These are phyloP conservation scores for Botrytis elliptica DNA, from an alignment of 2,329 filamentous ascomycete species.

Conservation along the genomic window DNA sequence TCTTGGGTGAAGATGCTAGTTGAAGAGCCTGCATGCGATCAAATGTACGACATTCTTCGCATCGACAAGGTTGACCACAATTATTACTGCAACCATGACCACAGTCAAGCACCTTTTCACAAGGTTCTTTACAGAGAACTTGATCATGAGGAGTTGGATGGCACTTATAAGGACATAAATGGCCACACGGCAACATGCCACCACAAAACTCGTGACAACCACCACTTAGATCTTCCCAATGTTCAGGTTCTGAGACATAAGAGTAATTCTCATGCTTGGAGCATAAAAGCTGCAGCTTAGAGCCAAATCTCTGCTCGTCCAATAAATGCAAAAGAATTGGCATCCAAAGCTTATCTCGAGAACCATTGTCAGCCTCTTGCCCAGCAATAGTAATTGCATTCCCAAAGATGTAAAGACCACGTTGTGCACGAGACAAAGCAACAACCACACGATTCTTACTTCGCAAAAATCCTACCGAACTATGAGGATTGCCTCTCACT, in stretches of 20 bases:
- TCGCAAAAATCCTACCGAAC: conserved; percentile 70
- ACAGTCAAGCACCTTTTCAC: conserved; percentile 29
- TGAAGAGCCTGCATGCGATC: background rate
- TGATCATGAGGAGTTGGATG: conserved; percentile 35
- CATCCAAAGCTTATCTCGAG: conserved; percentile 34
- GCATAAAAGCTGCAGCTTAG: conserved; percentile 60
- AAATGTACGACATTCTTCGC: conserved; percentile 28
- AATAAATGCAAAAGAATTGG: conserved; percentile 44
- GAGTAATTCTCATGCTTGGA: conserved; percentile 54
- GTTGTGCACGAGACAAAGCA: conserved; percentile 65
- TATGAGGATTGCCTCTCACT: conserved; percentile 63
- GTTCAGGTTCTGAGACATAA: conserved; percentile 51
- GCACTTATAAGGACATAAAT: conserved; percentile 35
- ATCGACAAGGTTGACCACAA: conserved; percentile 34
- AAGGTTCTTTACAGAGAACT: conserved; percentile 33
- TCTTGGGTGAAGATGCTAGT: background rate
- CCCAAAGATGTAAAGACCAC: conserved; percentile 83
- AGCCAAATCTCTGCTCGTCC: conserved; percentile 41
- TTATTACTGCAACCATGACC: conserved; percentile 36
- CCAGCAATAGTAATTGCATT: conserved; percentile 55
- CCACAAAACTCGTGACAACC: conserved; percentile 52
- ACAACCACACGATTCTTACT: conserved; percentile 60
- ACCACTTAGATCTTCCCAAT: conserved; percentile 53
- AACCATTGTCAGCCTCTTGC: conserved; percentile 23
- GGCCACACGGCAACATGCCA: conserved; percentile 37